Evolutionary conservation across 495 filamentous ascomycete species (phyloP), one percentile per base, ranked within the genome.

Genomic region (Neurospora tetraspora): DNA sequence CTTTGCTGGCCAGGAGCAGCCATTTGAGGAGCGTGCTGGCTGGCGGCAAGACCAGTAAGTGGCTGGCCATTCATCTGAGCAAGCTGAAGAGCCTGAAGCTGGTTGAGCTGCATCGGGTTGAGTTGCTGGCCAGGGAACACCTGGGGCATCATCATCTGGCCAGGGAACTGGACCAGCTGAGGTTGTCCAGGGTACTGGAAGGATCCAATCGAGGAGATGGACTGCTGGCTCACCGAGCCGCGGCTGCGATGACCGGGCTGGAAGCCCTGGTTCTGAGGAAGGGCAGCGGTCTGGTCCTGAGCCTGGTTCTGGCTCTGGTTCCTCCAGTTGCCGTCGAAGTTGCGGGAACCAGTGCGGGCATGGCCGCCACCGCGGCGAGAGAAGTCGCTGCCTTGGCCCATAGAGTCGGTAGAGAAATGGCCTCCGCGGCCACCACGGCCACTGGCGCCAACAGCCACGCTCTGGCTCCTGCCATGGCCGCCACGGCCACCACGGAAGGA

Each of bases 291-390:
- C 77, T 86, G 86, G 31, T 83, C 83, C 74, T 89, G 87, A 47
- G 80, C 82, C 72, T 88, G 87, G 72, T 83, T 86, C 77, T 91
- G 91, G 78, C 89, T 90, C 74, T 92, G 96, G 80, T 96, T 95
- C 76, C 96, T 91, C 96, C 96, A 99, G 82, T 99, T 98, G 74
- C 94, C 89, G 74, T 99, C 96, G 81, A 98, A 99, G 79, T 98
- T 99, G 39, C 96, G 87, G 18, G 96, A 99, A 8, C 85, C 86
- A 10, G 90, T 91, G 70, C 96, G 88, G 76, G 88, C 90, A 80
- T 99, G 96, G 71, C 90, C 88, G 42, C 87, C 84, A 39, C 83
- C 88, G 71, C 93, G 91, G 72, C 93, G 91, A 73, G 86, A 84
- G 77, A 92, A 91, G 73, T 97, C 93, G 37, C 78, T 76, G 59